Conservation (phyloP, 2,329 filamentous ascomycete species). For the Verticillium longisporum region DNA sequence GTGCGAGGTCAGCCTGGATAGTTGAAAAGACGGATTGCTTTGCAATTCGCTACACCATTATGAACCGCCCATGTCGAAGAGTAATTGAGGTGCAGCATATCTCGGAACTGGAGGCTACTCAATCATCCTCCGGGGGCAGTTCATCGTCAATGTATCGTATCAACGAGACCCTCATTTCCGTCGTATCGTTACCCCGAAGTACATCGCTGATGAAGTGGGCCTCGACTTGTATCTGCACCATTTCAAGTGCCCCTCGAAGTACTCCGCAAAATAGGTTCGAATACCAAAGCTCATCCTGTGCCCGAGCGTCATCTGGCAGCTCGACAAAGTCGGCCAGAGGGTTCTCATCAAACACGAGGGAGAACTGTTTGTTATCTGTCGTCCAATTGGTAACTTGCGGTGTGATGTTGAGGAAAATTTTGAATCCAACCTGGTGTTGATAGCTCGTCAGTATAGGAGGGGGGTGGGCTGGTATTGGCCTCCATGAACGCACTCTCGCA, state of each 20-base stretch:
- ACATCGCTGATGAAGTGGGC: slow-evolving; percentile 94
- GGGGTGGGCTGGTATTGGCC: no score
- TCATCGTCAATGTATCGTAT: slow-evolving; percentile 96
- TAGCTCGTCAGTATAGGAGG: slow-evolving; percentile 12
- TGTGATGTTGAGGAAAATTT: slow-evolving; percentile 97
- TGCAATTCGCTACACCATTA: background rate
- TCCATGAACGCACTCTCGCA: slow-evolving; percentile 57
- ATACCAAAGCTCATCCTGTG: slow-evolving; percentile 97
- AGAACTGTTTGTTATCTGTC: slow-evolving; percentile 93
- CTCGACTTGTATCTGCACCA: slow-evolving; percentile 99
- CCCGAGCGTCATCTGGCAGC: slow-evolving; percentile 87
- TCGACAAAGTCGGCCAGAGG: slow-evolving; percentile 96
- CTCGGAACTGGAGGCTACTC: background rate
- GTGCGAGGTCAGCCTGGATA: background rate
- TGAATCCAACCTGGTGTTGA: slow-evolving; percentile 75
- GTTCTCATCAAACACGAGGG: slow-evolving; percentile 93
- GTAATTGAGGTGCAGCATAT: background rate
- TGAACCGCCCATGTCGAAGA: background rate
- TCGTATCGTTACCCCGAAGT: slow-evolving; percentile 87
- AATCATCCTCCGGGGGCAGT: slow-evolving; percentile 93
- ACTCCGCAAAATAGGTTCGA: slow-evolving; percentile 96
- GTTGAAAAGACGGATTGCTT: background rate
- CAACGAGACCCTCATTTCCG: slow-evolving; percentile 90
- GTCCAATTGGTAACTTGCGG: slow-evolving; percentile 94
- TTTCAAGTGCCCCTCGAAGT: slow-evolving; percentile 83